Conservation (phyloP, 2,329 filamentous ascomycete genomes). For the Cylindrodendrum hubeiense region DNA sequence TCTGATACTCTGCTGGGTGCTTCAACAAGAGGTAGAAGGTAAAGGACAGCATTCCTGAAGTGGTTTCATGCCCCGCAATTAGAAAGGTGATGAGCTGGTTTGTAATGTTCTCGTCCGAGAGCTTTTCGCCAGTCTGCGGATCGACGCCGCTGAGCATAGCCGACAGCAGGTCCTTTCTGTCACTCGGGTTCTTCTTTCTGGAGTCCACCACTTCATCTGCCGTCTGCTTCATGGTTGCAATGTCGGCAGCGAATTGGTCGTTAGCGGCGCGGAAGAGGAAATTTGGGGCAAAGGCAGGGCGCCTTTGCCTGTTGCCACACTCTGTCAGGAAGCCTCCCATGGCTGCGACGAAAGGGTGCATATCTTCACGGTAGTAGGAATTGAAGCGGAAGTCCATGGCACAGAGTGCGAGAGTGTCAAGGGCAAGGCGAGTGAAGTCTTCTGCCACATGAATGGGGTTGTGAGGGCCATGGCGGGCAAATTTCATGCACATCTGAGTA, state of each 20-base stretch:
- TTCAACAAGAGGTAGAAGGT: conserved; percentile 74
- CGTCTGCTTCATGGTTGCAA: conserved; percentile 66
- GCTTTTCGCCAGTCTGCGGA: conserved; percentile 73
- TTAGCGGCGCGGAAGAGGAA: conserved; percentile 63
- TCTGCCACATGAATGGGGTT: conserved; percentile 70
- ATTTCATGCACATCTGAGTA: conserved; percentile 74
- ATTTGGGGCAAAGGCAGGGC: conserved; percentile 59
- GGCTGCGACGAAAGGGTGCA: conserved; percentile 77
- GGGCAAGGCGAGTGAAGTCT: conserved; percentile 78
- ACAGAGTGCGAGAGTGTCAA: conserved; percentile 80
- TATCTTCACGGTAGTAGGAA: conserved; percentile 75
- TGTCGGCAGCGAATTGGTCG: conserved; percentile 66
- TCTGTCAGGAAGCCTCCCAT: conserved; percentile 75
- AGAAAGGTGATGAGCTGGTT: conserved; percentile 81
- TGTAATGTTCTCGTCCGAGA: conserved; percentile 73
- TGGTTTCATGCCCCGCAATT: conserved; percentile 79
- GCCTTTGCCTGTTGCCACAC: conserved; percentile 61
- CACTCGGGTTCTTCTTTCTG: conserved; percentile 65
- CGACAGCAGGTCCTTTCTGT: conserved; percentile 75
- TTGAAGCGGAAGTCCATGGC: conserved; percentile 82
- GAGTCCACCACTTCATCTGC: conserved; percentile 71
- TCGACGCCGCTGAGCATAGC: conserved; percentile 78
- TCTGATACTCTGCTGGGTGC: conserved; percentile 69
- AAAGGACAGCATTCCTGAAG: conserved; percentile 75
- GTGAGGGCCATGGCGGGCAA: conserved; percentile 72